Evolutionary conservation across 148 eudicot genomes (phyloP), one percentile per base, ranked within the genome.

Genomic region (Rhododendron henanense): DNA sequence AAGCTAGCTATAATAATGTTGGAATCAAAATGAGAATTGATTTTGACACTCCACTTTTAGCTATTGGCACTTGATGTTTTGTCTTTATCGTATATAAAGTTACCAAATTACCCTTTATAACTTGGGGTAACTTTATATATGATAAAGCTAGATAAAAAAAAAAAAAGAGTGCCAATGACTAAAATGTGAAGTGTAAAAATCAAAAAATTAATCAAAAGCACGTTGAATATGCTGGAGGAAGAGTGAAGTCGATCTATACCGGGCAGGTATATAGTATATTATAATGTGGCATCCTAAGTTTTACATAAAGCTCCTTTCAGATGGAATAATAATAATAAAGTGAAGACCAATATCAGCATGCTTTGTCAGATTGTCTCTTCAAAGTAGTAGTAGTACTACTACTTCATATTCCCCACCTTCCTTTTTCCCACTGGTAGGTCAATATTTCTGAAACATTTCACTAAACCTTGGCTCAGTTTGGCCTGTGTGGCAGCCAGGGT

Each of bases 331-430:
- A 81, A 21, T 59, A 45, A 50, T 39, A 75, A 78, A 85, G 86
- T 78, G n/a, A 73, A 78, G 69, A 48, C 41, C 39, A 41, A 41
- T 41, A 59, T 14, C 7, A n/a, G n/a, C n/a, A 85, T 85, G 87
- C 83, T 61, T 85, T 78, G 83, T n/a, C n/a, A n/a, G n/a, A n/a
- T n/a, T n/a, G n/a, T 85, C 87, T 78, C 3, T 37, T 31, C 5
- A 78, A 77, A 28, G 51, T 41, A 21, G 45, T 41, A 41, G 45
- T 41, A 5, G 0, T 33, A 33, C 1, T 33, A 33, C 9, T 33
- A 50, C 33, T 67, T 25, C 74, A 18, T 21, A 9, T 76, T 76
- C 78, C 78, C 28, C 31, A 44, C 28, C 11, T 71, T 33, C 76
- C 39, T 33, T 71, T 69, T 71, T 71, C 41, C 18, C 16, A 11